phyloP scores from a whole-genome alignment of 306 rosid species.

The Cucurbita argyrosperma region DNA sequence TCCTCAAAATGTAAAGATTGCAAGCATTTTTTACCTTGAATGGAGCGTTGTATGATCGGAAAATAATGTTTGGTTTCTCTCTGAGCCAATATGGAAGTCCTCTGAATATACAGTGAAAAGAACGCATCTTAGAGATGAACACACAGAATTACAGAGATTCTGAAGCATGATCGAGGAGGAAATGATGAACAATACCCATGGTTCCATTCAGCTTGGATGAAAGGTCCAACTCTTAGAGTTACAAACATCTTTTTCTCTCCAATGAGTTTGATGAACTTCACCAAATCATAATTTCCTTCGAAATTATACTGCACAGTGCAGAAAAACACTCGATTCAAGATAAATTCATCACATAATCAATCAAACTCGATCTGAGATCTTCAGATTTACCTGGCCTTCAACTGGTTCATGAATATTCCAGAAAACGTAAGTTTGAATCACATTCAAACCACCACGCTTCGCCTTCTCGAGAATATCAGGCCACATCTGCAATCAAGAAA shows the following conservation, averaged over 20 bases:
- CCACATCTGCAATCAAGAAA: constrained; percentile 53
- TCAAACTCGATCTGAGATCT: neutral
- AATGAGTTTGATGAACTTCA: constrained; percentile 45
- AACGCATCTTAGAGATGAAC: neutral
- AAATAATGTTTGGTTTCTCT: constrained; percentile 47
- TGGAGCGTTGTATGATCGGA: constrained; percentile 53
- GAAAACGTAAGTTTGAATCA: constrained; percentile 79
- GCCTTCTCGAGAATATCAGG: constrained; percentile 48
- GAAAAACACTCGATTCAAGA: neutral
- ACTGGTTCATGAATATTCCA: constrained; percentile 81
- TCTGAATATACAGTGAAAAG: constrained; percentile 16
- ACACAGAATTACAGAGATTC: neutral
- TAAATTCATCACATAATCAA: neutral
- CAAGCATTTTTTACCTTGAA: constrained; percentile 37
- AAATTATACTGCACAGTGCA: constrained; percentile 30
- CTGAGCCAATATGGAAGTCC: constrained; percentile 94
- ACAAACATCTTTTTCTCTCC: constrained; percentile 42
- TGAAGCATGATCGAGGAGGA: neutral
- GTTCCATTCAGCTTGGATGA: constrained; percentile 96
- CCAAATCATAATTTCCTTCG: constrained; percentile 49
- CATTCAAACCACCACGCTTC: constrained; percentile 64
- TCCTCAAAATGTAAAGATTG: neutral
- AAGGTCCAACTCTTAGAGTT: constrained; percentile 73
- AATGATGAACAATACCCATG: constrained; percentile 43
- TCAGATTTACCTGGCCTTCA: constrained; percentile 41